These are phyloP conservation scores for Dactylellina haptotyla DNA, from an alignment of 2,329 filamentous ascomycete species.

Conservation along the genomic window DNA sequence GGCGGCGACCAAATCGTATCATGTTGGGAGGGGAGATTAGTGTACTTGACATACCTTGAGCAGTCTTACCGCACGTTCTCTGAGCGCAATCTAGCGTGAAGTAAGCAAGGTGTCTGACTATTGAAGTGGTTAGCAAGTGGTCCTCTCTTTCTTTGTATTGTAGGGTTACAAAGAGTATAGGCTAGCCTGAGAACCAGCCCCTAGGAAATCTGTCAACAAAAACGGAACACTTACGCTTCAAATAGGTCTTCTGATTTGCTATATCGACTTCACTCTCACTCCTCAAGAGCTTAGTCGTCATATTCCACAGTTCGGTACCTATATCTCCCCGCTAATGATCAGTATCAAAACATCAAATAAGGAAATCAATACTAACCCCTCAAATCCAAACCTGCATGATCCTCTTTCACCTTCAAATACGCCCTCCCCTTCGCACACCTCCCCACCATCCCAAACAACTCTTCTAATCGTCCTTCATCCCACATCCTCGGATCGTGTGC, in stretches of 20 bases:
- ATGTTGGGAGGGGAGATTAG: neutral
- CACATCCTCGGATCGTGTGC: slow-evolving; percentile 16
- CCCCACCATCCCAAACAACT: slow-evolving; percentile 20
- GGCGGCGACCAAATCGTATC: slow-evolving; percentile 6
- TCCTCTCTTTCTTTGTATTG: too few relatives aligned
- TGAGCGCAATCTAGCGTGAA: slow-evolving; percentile 51
- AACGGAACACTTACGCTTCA: slow-evolving; percentile 24
- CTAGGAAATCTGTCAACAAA: neutral
- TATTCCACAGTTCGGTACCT: slow-evolving; percentile 48
- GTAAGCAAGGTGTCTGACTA: slow-evolving; percentile 50
- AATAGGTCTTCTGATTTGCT: slow-evolving; percentile 9
- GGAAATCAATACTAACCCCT: slow-evolving; percentile 19
- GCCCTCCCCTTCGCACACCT: slow-evolving; percentile 37
- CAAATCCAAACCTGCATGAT: slow-evolving; percentile 41
- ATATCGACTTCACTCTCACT: slow-evolving; percentile 28
- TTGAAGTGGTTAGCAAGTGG: slow-evolving; percentile 5
- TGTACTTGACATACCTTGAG: slow-evolving; percentile 34
- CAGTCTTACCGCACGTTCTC: slow-evolving; percentile 43
- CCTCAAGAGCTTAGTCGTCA: slow-evolving; percentile 54
- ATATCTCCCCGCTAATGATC: slow-evolving; percentile 25
- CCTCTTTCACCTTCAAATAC: slow-evolving; percentile 26
- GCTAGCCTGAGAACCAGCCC: too few relatives aligned
- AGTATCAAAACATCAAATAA: neutral
- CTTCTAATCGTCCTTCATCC: slow-evolving; percentile 14
- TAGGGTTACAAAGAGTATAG: too few relatives aligned